Evolutionary conservation across 345 rosid genomes (phyloP).

Genomic region (Hypericum perforatum): DNA sequence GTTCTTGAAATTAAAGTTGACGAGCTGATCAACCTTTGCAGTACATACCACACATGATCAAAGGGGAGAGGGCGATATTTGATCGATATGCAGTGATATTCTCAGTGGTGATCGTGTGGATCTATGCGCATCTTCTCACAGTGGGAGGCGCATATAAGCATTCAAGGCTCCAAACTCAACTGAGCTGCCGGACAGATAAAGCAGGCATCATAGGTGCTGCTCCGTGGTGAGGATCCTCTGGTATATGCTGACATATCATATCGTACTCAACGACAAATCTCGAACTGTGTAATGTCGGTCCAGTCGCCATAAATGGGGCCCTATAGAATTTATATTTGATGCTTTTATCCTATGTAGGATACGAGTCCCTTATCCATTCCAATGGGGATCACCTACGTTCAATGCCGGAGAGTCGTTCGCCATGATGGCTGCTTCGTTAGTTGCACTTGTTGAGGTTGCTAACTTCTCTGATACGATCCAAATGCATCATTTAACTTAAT

Average conservation of each 20-base stretch:
- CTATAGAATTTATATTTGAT: too few species aligned
- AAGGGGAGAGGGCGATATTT: constrained; percentile 52
- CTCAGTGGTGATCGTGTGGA: constrained; percentile 80
- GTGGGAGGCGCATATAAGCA: constrained; percentile 85
- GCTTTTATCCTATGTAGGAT: constrained; percentile 43
- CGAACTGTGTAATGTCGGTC: too few species aligned
- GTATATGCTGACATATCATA: too few species aligned
- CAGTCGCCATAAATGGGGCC: too few species aligned
- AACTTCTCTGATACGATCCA: too few species aligned
- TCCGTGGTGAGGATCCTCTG: constrained; percentile 61
- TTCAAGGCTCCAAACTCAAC: constrained; percentile 49
- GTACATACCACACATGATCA: constrained; percentile 68
- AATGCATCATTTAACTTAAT: too few species aligned
- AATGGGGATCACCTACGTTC: constrained; percentile 97
- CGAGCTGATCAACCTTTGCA: constrained; percentile 19
- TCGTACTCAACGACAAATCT: too few species aligned
- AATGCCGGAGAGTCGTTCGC: constrained; percentile 96
- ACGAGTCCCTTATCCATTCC: constrained; percentile 92
- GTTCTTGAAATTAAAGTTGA: too few species aligned
- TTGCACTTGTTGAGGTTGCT: constrained; percentile 76
- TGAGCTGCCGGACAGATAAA: constrained; percentile 79
- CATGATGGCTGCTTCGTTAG: constrained; percentile 91
- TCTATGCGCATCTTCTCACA: constrained; percentile 87
- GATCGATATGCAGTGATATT: constrained; percentile 81
- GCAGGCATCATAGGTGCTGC: constrained; percentile 76